A percentile compares a stretch with the other conserved stretches of the same genome.
These are phyloP conservation scores for Wallemia ichthyophaga DNA, from an alignment of 1,284 basidiomycete species.

Conservation along the genomic window DNA sequence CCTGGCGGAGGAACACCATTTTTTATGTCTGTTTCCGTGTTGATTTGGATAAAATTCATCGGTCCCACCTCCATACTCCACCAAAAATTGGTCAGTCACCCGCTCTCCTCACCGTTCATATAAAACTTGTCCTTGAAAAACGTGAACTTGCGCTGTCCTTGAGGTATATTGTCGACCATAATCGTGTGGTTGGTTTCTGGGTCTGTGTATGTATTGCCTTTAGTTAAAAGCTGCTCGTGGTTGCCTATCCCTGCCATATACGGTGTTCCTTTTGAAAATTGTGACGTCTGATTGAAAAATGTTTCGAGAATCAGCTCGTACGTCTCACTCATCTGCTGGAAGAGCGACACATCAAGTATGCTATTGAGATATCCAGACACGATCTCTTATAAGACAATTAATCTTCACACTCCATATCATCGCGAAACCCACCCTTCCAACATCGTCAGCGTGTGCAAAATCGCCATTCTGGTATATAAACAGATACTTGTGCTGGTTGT, in stretches of 20 bases:
- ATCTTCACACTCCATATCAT: no score
- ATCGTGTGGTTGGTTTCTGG: conserved; percentile 1
- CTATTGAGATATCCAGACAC: background rate
- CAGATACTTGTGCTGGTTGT: background rate
- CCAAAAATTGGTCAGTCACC: background rate
- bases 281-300: conserved; percentile 14
- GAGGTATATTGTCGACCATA: conserved; percentile 3
- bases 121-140: conserved; percentile 2
- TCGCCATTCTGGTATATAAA: background rate
- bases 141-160: conserved; percentile 3
- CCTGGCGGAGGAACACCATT: conserved; percentile 6
- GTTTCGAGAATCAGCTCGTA: conserved; percentile 14
- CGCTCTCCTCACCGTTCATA: conserved; percentile 3
- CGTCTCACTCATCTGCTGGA: conserved; percentile 7
- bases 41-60: conserved; percentile 5
- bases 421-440: background rate
- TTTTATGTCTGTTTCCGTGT: conserved; percentile 12
- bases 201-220: conserved; percentile 4
- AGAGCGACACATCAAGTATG: background rate
- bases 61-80: conserved; percentile 1
- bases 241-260: conserved; percentile 10
- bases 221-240: conserved; percentile 8
- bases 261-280: conserved; percentile 11
- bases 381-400: background rate
- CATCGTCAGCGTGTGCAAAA: background rate